Evolutionary conservation across 371 early-diverging fungal genomes (phyloP), one percentile per base, ranked within the genome.

Genomic region (Mucor racemosus): DNA sequence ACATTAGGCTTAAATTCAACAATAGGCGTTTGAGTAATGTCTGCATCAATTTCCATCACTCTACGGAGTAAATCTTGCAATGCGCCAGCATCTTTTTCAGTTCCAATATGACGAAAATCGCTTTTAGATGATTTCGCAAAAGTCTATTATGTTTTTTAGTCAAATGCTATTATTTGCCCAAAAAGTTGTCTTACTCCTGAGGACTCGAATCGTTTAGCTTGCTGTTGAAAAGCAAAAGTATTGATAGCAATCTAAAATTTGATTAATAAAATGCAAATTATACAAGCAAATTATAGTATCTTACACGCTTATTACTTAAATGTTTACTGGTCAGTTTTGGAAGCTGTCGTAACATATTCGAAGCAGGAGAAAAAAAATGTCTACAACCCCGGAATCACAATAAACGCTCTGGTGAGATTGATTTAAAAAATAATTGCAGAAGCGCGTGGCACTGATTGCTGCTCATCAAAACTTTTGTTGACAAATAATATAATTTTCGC

Each of bases 31-130:
- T 69, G 69, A 17, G 66, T 69, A 31, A 75, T 71, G 15, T 71
- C 69, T 13, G 74, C 65, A 33, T 78, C 78, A 21, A 78, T 67
- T 34, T 78, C 76, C 65, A 68, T 71, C n/a, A 78, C 78, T 6
- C 73, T 67, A 38, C 61, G 34, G 53, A 78, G 58, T 44, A 75
- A 64, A 15, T 71, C 75, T 39, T 78, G 76, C 11, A 78, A 57
- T 11, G 78, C 72, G 0, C 76, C 74, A 6, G 75, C 65, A 26
- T 78, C 69, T n/a, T 78, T 71, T 26, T 64, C 63, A 19, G 64
- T 64, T 5, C 73, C 76, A 15, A 71, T 36, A 7, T 63, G 71
- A 7, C 74, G 68, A 41, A 74, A 67, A 46, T 64, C 38, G 10
- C 10, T 61, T 61, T 61, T 15, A 1, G n/a, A 1, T 21, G 10